These are phyloP conservation scores for Fusarium cyanostomum DNA, from an alignment of 2,329 filamentous ascomycete genomes.

Conservation along the genomic window DNA sequence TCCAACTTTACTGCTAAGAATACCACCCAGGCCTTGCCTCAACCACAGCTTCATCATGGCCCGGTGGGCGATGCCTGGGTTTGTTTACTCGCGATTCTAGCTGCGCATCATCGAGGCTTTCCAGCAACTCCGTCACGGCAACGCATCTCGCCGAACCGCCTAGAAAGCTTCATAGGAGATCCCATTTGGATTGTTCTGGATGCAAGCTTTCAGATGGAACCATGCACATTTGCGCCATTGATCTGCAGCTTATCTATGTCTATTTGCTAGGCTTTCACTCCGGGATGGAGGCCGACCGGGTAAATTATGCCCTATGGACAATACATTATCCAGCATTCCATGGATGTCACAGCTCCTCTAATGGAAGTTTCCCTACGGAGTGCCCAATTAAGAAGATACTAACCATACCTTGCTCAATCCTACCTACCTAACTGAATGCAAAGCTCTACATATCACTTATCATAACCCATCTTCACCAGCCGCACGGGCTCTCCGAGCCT, in stretches of 20 bases:
- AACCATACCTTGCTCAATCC: conserved; percentile 17
- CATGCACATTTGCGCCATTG: not conserved
- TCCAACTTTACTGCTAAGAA: conserved; percentile 13
- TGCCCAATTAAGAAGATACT: not conserved
- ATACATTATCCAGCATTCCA: no score
- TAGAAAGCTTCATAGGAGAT: not conserved
- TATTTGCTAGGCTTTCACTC: not conserved
- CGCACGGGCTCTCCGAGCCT: conserved; percentile 37
- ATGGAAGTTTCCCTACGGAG: no score
- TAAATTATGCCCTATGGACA: not conserved
- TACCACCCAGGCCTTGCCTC: conserved; percentile 13
- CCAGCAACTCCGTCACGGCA: conserved; percentile 39
- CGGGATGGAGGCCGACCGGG: not conserved
- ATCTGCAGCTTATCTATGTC: not conserved
- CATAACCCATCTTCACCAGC: conserved; percentile 25
- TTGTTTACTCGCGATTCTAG: conserved; percentile 19
- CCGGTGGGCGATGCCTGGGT: conserved; percentile 11
- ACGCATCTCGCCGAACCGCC: conserved; percentile 31
- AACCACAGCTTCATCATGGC: conserved; percentile 7
- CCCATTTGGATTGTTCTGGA: not conserved
- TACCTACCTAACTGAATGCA: not conserved
- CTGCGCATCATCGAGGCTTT: conserved; percentile 29
- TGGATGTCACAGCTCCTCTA: no score
- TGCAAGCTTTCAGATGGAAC: not conserved
- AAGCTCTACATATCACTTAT: conserved; percentile 11